Base-by-base conservation (phyloP, 1,139 yeast species). In the Waltiozyma sp. region DNA sequence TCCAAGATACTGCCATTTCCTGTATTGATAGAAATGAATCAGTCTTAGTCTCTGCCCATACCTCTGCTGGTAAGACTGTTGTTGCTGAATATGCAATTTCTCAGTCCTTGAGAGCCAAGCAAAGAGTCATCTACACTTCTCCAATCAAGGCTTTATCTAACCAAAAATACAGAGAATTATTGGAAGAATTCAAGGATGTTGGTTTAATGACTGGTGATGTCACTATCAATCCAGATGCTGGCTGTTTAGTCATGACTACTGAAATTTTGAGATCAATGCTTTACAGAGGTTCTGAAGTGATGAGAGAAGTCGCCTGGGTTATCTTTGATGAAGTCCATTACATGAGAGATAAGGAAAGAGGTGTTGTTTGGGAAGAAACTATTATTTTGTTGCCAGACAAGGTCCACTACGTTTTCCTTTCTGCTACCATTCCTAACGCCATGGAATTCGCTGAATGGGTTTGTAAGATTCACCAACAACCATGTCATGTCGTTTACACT, bases 281-380 rank as follows among this genome's bases (percentile, higher is more conserved):
- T 43, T 88, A 88, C 60, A 70, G 96, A 62, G 96, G 96, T 48
- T 86, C 96, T 10, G 97, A 89, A 60, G 77, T 89, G 42, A 87
- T 89, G 80, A 73, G 97, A 64, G 97, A 89, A 68, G 96, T 89
- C 40, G 96, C 94, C 13, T 89, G 93, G 86, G 96, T 89, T 41
- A 80, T 89, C 38, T 89, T 89, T 55, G 97, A 88, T 64, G 97
- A 89, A 60, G 96, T 89, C 39, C 97, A 89, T 67, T 89, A 89
- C 63, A 89, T 89, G 80, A 80, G 95, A 68, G 96, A 88, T 61
- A 81, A 86, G 54, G 91, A 88, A 50, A 78, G 99, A 66, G 99
- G 99, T 60, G 99, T 91, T 39, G 98, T 91, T 35, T 91, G 99
- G 99, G 99, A 91, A 68, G 99, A 91, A 65, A 93, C 96, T 19